Conservation (phyloP, 1,139 yeast species). For the Zygoascus meyerae region DNA sequence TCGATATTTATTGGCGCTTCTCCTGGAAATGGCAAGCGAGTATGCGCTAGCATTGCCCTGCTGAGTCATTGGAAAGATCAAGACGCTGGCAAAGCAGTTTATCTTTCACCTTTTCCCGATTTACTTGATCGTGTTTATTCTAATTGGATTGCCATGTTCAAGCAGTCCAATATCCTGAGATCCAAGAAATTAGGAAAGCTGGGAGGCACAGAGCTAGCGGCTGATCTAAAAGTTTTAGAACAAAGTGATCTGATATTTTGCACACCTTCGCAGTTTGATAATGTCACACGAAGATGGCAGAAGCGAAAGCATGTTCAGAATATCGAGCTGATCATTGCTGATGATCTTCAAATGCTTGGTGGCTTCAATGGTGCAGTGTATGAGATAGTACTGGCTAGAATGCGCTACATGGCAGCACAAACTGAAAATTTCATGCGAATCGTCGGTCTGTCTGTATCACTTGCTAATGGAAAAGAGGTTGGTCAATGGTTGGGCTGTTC, state of each 20-base stretch:
- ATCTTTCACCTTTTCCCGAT: constrained; percentile 57
- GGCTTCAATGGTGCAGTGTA: constrained; percentile 52
- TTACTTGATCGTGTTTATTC: constrained; percentile 43
- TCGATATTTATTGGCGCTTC: constrained; percentile 63
- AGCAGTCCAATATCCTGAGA: constrained; percentile 34
- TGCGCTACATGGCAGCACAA: constrained; percentile 64
- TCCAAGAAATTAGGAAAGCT: constrained; percentile 44
- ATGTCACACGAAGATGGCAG: constrained; percentile 74
- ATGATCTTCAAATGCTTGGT: constrained; percentile 71
- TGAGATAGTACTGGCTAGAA: constrained; percentile 64
- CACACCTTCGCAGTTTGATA: constrained; percentile 75
- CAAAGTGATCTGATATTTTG: constrained; percentile 63
- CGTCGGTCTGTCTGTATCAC: constrained; percentile 60
- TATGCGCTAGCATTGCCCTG: constrained; percentile 66
- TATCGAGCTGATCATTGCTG: constrained; percentile 64
- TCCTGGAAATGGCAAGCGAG: constrained; percentile 72
- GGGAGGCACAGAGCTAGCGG: constrained; percentile 50
- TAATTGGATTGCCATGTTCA: constrained; percentile 49
- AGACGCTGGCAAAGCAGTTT: constrained; percentile 56
- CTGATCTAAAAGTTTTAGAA: constrained; percentile 52
- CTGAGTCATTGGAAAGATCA: constrained; percentile 60
- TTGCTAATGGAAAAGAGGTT: constrained; percentile 70
- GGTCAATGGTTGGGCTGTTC: constrained; percentile 84
- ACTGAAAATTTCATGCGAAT: constrained; percentile 49
- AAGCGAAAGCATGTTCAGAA: constrained; percentile 52